Evolutionary conservation across 2,329 filamentous ascomycete species (phyloP).

Genomic region (Colletotrichum coccodes): DNA sequence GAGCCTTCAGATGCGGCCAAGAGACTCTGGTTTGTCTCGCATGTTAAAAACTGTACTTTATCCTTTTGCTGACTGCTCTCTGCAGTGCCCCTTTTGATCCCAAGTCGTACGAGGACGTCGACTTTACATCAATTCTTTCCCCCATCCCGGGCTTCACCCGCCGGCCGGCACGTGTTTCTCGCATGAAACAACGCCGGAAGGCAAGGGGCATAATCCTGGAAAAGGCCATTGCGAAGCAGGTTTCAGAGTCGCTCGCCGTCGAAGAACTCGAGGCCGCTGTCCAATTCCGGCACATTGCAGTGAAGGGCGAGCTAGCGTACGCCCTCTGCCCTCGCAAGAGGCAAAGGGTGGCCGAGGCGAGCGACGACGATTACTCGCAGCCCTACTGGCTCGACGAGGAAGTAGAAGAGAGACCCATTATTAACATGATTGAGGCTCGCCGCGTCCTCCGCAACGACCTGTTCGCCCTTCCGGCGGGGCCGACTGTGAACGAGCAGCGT

Average conservation of each 20-base stretch:
- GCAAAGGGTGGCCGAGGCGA: background rate
- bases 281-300: slow-evolving; percentile 10
- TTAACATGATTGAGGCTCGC: slow-evolving; percentile 16
- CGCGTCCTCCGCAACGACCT: slow-evolving; percentile 21
- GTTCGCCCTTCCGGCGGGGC: slow-evolving; percentile 7
- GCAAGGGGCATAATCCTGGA: background rate
- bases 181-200: slow-evolving; percentile 5
- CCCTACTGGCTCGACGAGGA: slow-evolving; percentile 14
- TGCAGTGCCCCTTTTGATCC: slow-evolving; percentile 13
- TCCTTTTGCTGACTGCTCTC: background rate
- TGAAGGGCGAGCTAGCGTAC: slow-evolving; percentile 13
- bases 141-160: background rate
- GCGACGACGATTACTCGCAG: background rate
- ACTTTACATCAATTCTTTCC: background rate
- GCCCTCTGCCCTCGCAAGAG: slow-evolving; percentile 24
- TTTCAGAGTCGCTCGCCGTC: slow-evolving; percentile 2
- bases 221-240: slow-evolving; percentile 3
- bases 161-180: background rate
- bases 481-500: slow-evolving; percentile 8
- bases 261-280: slow-evolving; percentile 24
- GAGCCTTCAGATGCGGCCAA: slow-evolving; percentile 3
- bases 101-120: background rate
- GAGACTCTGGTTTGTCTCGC: background rate
- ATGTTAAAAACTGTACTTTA: background rate
- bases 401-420: slow-evolving; percentile 11